Evolutionary conservation across 805 yeast genomes (phyloP).

Genomic region (Yamadazyma tumulicola): DNA sequence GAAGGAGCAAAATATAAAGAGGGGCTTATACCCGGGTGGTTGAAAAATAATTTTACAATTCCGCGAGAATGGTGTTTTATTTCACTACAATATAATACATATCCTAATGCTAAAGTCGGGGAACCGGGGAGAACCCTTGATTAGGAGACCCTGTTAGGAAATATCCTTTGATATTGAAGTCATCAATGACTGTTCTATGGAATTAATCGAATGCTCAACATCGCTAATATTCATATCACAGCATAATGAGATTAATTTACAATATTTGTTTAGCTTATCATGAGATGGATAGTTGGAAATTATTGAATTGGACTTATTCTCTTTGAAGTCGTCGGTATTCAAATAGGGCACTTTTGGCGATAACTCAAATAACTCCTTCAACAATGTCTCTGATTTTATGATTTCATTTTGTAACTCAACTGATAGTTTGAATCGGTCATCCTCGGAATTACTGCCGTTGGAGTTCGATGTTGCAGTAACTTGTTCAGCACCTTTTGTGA

Average conservation of each 20-base stretch:
- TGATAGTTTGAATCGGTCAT: slow-evolving; percentile 18
- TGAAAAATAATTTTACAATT: no score
- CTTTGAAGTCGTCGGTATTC: slow-evolving; percentile 13
- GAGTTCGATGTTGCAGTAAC: background rate
- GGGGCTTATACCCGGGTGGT: no score
- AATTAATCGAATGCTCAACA: slow-evolving; percentile 39
- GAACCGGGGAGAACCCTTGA: background rate
- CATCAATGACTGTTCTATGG: slow-evolving; percentile 37
- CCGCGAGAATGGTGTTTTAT: no score
- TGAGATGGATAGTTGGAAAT: slow-evolving; percentile 25
- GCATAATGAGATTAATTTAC: slow-evolving; percentile 38
- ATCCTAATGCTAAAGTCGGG: no score
- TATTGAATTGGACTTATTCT: slow-evolving; percentile 13
- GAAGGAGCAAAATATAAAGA: no score
- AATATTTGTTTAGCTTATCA: slow-evolving; percentile 37
- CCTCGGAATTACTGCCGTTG: background rate
- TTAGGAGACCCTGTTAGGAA: background rate
- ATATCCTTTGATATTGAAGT: slow-evolving; percentile 14
- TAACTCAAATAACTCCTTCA: slow-evolving; percentile 6
- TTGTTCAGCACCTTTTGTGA: background rate
- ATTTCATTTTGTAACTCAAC: slow-evolving; percentile 26
- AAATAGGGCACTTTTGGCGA: slow-evolving; percentile 11
- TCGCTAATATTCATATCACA: slow-evolving; percentile 41
- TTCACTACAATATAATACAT: no score
- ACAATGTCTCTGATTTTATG: slow-evolving; percentile 8